Conservation (phyloP, 805 yeast genomes). For the Ogataea dorogensis region DNA sequence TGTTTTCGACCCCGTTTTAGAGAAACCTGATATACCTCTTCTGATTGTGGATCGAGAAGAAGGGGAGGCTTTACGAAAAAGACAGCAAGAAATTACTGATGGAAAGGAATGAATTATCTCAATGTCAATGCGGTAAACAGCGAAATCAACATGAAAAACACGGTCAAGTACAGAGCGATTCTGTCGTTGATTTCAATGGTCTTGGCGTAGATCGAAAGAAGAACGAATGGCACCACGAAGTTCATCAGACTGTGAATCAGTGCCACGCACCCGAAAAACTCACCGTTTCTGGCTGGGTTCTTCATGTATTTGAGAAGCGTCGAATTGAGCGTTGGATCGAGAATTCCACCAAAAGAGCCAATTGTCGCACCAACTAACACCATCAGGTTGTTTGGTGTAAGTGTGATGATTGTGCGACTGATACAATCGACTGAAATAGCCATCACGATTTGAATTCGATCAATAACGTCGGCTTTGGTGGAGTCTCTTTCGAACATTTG, state of each 20-base stretch:
- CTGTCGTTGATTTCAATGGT: constrained; percentile 41
- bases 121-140: constrained; percentile 4
- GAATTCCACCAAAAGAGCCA: constrained; percentile 47
- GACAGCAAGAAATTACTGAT: constrained; percentile 11
- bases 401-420: constrained; percentile 36
- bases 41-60: constrained; percentile 30
- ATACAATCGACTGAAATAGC: constrained; percentile 40
- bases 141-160: constrained; percentile 5
- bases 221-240: constrained; percentile 48
- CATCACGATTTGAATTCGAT: constrained; percentile 23
- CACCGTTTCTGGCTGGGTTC: constrained; percentile 61
- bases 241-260: constrained; percentile 50
- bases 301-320: constrained; percentile 56
- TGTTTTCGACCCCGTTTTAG: constrained; percentile 15
- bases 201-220: constrained; percentile 47
- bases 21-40: constrained; percentile 25
- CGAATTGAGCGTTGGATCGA: constrained; percentile 58
- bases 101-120: no score
- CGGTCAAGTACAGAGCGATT: constrained; percentile 33
- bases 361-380: constrained; percentile 38
- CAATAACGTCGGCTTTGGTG: constrained; percentile 48
- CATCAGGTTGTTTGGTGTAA: constrained; percentile 30
- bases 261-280: constrained; percentile 69
- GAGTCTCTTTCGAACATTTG: constrained; percentile 35
- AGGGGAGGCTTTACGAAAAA: constrained; percentile 24